Base-by-base conservation (phyloP, 176 grass and related monocot species). In the Carex kokanica region DNA sequence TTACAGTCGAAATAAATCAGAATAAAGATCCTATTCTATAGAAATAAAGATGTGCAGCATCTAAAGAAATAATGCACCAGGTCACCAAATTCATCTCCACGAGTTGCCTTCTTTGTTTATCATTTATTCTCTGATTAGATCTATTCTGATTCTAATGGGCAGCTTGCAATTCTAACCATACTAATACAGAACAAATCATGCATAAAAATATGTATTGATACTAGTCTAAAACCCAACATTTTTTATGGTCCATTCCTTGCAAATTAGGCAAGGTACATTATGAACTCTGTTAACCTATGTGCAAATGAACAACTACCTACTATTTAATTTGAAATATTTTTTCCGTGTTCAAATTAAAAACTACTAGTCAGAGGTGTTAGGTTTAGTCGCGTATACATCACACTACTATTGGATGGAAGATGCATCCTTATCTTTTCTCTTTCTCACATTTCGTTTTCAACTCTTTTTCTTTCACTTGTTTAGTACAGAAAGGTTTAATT, bases 321-420 rank as follows among this genome's bases (percentile, higher is more conserved):
- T 0, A 5, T 81, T 18, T 64, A 29, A 25, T 54, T 51, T 82
- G 21, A 61, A 61, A 23, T 81, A 2, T 81, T 31, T 63, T 63
- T 43, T 32, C 45, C 78, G 20, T 61, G 78, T 25, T 45, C 20
- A 18, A 16, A 27, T 60, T 61, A 47, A 47, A 80, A 63, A 82
- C 2, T 52, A 52, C 54, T 82, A 78, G 24, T 82, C 29, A 82
- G 61, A 82, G 41, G 25, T 31, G 40, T 67, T 82, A 66, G 60
- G 38, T 82, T 31, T 67, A 82, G 21, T 10, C 13, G 60, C 52
- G 29, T 66, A 53, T 31, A 66, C 60, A 82, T 82, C 80, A 82
- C 40, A 67, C 0, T 52, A 78, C 60, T 31, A 65, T 67, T 64
- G 4, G 32, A 82, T 68, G 9, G 41, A 74, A 82, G 61, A 82